Evolutionary conservation across 345 rosid species (phyloP).

Genomic region (Leavenworthia alabamica): DNA sequence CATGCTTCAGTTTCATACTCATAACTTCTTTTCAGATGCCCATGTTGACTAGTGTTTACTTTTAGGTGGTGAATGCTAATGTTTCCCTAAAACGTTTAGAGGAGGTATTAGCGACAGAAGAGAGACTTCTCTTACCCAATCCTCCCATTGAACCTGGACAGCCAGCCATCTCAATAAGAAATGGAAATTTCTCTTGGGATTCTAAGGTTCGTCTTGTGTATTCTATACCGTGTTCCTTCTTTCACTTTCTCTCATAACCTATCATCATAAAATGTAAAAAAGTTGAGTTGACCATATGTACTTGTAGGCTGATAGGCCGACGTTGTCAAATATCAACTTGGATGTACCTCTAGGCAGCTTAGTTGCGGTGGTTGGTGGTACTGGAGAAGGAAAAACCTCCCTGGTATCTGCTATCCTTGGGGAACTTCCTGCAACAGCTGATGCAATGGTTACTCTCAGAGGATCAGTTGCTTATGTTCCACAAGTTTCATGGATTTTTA

Average conservation of each 20-base stretch:
- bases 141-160: slow-evolving; percentile 68
- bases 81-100: slow-evolving; percentile 94
- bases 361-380: slow-evolving; percentile 69
- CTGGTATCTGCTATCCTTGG: slow-evolving; percentile 60
- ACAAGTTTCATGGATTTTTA: slow-evolving; percentile 87
- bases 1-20: neutral
- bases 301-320: slow-evolving; percentile 73
- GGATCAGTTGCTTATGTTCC: slow-evolving; percentile 73
- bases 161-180: slow-evolving; percentile 76
- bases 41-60: slow-evolving; percentile 6
- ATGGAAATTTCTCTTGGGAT: slow-evolving; percentile 94
- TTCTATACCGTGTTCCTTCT: slow-evolving; percentile 9
- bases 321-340: slow-evolving; percentile 77
- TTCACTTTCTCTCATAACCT: slow-evolving; percentile 8
- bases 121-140: slow-evolving; percentile 87
- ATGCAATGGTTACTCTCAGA: slow-evolving; percentile 40
- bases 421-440: slow-evolving; percentile 64
- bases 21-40: neutral
- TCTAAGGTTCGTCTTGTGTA: slow-evolving; percentile 49
- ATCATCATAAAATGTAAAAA: neutral
- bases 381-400: slow-evolving; percentile 75
- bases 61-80: slow-evolving; percentile 88
- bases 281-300: neutral
- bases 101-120: slow-evolving; percentile 85
- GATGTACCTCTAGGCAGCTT: slow-evolving; percentile 85